phyloP scores from a whole-genome alignment of 805 yeast species.

The Sugiyamaella floridensis region DNA sequence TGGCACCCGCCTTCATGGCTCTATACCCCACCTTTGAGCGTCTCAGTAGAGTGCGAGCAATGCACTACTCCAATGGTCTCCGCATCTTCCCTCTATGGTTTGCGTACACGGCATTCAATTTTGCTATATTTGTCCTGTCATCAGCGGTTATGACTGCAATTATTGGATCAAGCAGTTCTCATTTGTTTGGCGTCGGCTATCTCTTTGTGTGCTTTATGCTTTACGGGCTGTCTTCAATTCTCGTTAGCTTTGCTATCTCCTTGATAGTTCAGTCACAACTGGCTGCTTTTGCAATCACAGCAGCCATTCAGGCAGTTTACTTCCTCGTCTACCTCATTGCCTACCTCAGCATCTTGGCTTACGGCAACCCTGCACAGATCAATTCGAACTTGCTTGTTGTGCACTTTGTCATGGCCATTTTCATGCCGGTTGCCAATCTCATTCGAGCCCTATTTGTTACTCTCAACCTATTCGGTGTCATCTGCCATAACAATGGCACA shows the following conservation, averaged over 20 bases:
- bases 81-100: conserved; percentile 30
- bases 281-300: conserved; percentile 35
- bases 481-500: conserved; percentile 22
- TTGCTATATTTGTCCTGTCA: conserved; percentile 20
- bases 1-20: conserved; percentile 31
- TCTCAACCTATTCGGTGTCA: conserved; percentile 29
- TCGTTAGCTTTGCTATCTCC: conserved; percentile 28
- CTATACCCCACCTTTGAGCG: conserved; percentile 33
- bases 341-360: conserved; percentile 26
- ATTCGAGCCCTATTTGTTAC: conserved; percentile 27
- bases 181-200: conserved; percentile 27
- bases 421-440: conserved; percentile 27
- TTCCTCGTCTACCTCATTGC: conserved; percentile 30
- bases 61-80: conserved; percentile 35
- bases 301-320: conserved; percentile 29
- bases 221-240: conserved; percentile 27
- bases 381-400: conserved; percentile 20
- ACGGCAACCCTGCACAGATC: conserved; percentile 25
- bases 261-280: conserved; percentile 29
- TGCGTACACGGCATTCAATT: conserved; percentile 27
- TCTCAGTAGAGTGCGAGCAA: conserved; percentile 29
- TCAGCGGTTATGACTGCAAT: conserved; percentile 25
- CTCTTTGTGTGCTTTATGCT: conserved; percentile 28
- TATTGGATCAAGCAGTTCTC: conserved; percentile 22
- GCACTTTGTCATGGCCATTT: conserved; percentile 27